Percentiles rank a stretch among this genome's conserved stretches.
phyloP scores from a whole-genome alignment of 495 filamentous ascomycete genomes.

The Hyaloscypha variabilis region DNA sequence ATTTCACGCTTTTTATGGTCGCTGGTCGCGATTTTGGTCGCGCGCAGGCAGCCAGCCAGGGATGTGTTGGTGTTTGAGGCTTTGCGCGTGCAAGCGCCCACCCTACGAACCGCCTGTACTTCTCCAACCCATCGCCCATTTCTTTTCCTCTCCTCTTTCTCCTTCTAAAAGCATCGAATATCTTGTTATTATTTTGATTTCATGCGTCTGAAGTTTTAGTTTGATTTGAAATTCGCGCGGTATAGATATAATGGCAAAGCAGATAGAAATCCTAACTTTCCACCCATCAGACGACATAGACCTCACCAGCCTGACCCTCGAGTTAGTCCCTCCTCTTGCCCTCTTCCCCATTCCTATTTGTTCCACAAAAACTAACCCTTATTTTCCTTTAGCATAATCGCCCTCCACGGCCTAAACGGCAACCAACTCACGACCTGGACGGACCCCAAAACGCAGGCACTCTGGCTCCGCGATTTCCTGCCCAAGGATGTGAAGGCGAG shows the following conservation, averaged over 20 bases:
- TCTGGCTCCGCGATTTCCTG: constrained; percentile 35
- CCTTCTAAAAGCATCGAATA: too few species aligned
- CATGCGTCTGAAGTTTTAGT: too few species aligned
- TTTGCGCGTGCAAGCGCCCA: background rate
- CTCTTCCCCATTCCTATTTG: background rate
- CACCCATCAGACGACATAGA: background rate
- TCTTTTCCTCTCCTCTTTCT: background rate
- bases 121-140: background rate
- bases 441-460: constrained; percentile 18
- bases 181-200: too few species aligned
- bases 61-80: background rate
- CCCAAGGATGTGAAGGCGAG: constrained; percentile 27
- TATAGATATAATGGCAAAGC: background rate
- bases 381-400: constrained; percentile 31
- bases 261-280: background rate
- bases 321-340: background rate
- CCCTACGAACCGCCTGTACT: too few species aligned
- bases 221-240: background rate
- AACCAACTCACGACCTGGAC: constrained; percentile 33
- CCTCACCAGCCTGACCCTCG: background rate
- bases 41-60: background rate
- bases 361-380: background rate
- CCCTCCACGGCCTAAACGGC: constrained; percentile 36
- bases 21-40: background rate
- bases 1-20: background rate